Base-by-base conservation (phyloP, 2,329 filamentous ascomycete genomes). In the Coniochaeta ligniaria region DNA sequence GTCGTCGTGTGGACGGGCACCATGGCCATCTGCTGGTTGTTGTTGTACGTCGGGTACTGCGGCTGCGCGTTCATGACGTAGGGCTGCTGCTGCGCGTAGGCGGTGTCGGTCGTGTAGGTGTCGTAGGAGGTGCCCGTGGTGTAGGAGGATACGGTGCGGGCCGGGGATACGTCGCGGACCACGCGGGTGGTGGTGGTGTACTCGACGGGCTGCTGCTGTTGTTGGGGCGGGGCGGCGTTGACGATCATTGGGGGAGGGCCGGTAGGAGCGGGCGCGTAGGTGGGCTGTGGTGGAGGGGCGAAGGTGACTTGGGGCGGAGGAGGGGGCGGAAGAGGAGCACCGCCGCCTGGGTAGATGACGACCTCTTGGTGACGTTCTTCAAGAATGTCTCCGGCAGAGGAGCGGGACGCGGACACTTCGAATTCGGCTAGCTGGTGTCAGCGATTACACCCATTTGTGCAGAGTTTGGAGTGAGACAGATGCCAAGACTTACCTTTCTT, bases 121-220 rank as follows among this genome's bases (percentile, higher is more conserved):
- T 38, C 16, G 69, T 66, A 68, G 68, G 65, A 64, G 60, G 60
- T 61, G 43, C 54, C 24, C 3, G 63, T 63, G 41, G 61, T 65
- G 60, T 66, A 67, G 12, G 73, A 68, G 3, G 76, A 73, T 17
- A 72, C 75, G 45, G 71, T 74, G 16, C 78, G 75, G 5, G 75
- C 68, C 5, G 82, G 82, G 1, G 82, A 84, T 2, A 72, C 65
- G 16, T 84, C 80, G 5, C 81, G 80, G 35, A 81, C 70, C 20
- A 81, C 70, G 41, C 31, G 28, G 4, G 77, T 80, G 20, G 76
- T 78, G 3, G 77, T 80, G 20, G 76, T 78, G 47, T 81, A 67
- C 24, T 83, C 75, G 16, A 74, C 71, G 2, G 73, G 66, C 6
- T 67, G 65, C 3, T 55, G 70, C 57, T 7, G 65, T 65, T 52